These are phyloP conservation scores for Thalia dealbata DNA, from an alignment of 176 grass and related monocot species.

Conservation along the genomic window DNA sequence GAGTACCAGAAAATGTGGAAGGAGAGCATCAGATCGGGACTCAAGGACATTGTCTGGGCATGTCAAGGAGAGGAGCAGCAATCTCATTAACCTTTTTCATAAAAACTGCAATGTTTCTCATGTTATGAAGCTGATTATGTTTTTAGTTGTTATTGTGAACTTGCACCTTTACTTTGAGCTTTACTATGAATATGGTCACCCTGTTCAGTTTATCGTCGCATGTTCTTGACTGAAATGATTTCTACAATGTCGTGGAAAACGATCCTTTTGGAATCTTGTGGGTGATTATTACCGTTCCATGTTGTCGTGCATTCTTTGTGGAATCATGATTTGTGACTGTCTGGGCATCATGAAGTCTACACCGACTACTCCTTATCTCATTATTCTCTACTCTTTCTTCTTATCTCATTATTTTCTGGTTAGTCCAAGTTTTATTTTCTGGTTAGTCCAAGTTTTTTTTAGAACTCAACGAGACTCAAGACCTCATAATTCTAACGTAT, in stretches of 20 bases:
- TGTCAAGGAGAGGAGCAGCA: not conserved
- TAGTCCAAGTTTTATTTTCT: too few relatives aligned
- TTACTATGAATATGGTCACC: not conserved
- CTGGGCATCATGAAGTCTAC: too few relatives aligned
- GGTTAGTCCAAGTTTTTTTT: too few relatives aligned
- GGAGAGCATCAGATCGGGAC: conserved; percentile 2
- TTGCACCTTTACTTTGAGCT: not conserved
- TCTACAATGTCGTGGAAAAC: not conserved
- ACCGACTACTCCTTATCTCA: too few relatives aligned
- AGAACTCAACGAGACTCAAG: too few relatives aligned
- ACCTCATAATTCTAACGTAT: too few relatives aligned
- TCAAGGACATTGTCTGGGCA: conserved; percentile 8
- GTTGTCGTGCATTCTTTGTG: not conserved
- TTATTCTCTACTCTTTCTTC: too few relatives aligned
- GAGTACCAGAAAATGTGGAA: conserved; percentile 14
- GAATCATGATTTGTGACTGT: not conserved
- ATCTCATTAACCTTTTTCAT: not conserved
- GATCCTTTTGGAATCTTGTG: not conserved
- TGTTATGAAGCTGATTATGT: not conserved
- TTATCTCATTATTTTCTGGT: too few relatives aligned
- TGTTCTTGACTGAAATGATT: not conserved
- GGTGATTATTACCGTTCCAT: not conserved
- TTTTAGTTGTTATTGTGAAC: too few relatives aligned
- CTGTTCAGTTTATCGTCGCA: not conserved
- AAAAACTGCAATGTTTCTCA: not conserved